These are phyloP conservation scores for Ustilago vetiveriae DNA, from an alignment of 1,284 basidiomycete species.

Conservation along the genomic window DNA sequence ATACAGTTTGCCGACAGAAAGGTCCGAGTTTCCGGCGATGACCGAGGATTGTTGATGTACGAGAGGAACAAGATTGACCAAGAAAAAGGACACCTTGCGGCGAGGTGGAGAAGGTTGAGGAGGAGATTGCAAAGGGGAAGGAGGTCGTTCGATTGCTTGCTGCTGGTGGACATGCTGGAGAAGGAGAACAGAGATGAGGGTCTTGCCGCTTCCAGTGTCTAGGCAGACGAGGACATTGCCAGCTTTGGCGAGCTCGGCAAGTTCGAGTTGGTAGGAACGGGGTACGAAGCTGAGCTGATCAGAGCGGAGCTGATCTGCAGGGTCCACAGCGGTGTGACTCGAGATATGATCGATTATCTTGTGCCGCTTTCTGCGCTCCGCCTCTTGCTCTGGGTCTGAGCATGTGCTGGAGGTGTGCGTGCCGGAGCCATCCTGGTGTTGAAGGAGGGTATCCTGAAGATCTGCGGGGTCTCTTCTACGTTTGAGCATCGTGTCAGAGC, in stretches of 20 bases:
- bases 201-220: conserved; percentile 60
- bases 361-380: conserved; percentile 11
- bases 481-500: conserved; percentile 18
- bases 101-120: neutral
- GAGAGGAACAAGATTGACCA: conserved; percentile 54
- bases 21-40: conserved; percentile 45
- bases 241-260: conserved; percentile 29
- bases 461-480: too few species aligned
- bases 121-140: neutral
- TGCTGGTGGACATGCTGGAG: conserved; percentile 39
- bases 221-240: conserved; percentile 53
- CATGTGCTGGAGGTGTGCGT: neutral
- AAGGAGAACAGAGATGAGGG: conserved; percentile 55
- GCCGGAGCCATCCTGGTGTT: neutral
- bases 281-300: conserved; percentile 30
- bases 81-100: conserved; percentile 39
- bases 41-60: conserved; percentile 55
- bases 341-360: conserved; percentile 21
- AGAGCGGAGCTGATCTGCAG: conserved; percentile 22
- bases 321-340: conserved; percentile 20
- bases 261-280: conserved; percentile 37
- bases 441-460: too few species aligned
- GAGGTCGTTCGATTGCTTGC: neutral
- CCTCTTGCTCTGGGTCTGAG: neutral
- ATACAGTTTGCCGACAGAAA: conserved; percentile 43